Evolutionary conservation across 768 basidiomycete genomes (phyloP).

Genomic region (Saitozyma sp.): DNA sequence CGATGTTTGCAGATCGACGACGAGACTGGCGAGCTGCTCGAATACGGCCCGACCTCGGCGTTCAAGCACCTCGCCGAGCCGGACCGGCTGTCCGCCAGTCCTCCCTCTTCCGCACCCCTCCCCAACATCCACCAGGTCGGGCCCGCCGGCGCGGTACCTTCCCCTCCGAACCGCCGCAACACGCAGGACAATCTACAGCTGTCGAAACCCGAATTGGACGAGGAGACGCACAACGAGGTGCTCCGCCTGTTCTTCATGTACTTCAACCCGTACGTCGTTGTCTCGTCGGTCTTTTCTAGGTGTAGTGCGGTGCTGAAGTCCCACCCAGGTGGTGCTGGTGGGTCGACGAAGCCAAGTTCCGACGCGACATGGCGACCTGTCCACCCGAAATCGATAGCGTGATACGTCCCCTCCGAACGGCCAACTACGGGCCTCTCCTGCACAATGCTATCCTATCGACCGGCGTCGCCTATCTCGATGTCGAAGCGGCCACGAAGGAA

Average conservation of each 20-base stretch:
- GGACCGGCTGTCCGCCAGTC: too few species aligned
- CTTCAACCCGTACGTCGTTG: slow-evolving; percentile 9
- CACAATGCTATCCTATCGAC: slow-evolving; percentile 66
- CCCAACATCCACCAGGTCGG: too few species aligned
- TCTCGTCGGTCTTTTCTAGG: too few species aligned
- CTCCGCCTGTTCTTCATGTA: slow-evolving; percentile 16
- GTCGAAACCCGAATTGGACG: not conserved
- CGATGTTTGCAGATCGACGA: slow-evolving; percentile 6
- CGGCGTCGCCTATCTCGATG: slow-evolving; percentile 25
- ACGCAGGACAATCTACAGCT: not conserved
- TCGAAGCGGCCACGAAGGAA: not conserved
- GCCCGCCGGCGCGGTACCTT: too few species aligned
- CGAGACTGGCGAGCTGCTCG: slow-evolving; percentile 44
- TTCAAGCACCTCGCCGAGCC: slow-evolving; percentile 20
- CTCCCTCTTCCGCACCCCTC: too few species aligned
- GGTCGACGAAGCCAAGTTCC: slow-evolving; percentile 9
- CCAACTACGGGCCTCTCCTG: slow-evolving; percentile 69
- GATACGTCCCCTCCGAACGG: slow-evolving; percentile 11
- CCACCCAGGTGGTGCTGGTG: slow-evolving; percentile 5
- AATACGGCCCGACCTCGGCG: slow-evolving; percentile 21
- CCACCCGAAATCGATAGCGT: slow-evolving; percentile 3
- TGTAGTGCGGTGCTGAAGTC: not conserved
- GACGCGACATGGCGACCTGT: slow-evolving; percentile 23
- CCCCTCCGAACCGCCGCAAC: too few species aligned
- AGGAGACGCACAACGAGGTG: slow-evolving; percentile 5